A percentile compares a stretch with the other conserved stretches of the same genome.
Evolutionary conservation across 1,139 yeast species (phyloP).

Genomic region (Magnusiomyces fungicola): DNA sequence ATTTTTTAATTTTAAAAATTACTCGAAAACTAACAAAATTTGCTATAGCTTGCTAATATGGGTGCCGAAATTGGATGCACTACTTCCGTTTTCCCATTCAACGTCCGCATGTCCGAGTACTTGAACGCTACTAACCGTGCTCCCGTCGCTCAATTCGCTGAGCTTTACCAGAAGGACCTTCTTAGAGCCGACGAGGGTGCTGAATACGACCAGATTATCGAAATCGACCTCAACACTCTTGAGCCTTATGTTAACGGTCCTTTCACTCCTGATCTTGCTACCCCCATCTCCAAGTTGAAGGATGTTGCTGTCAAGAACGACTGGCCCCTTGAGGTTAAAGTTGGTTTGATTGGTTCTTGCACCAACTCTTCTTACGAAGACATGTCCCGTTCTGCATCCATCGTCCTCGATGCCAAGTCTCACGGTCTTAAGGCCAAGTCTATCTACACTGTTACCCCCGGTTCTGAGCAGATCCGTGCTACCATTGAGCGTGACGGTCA

Average conservation of each 20-base stretch:
- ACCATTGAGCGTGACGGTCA: constrained; percentile 94
- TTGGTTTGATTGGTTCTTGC: constrained; percentile 95
- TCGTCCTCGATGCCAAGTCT: constrained; percentile 74
- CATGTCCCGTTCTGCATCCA: constrained; percentile 88
- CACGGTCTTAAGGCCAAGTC: constrained; percentile 88
- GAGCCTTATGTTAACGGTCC: constrained; percentile 95
- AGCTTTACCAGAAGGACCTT: constrained; percentile 64
- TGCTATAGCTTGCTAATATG: constrained; percentile 97
- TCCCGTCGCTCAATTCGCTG: constrained; percentile 75
- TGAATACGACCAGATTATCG: constrained; percentile 75
- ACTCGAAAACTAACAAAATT: no score
- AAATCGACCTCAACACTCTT: constrained; percentile 62
- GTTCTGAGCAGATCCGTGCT: constrained; percentile 97
- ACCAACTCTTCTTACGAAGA: constrained; percentile 97
- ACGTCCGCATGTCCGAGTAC: constrained; percentile 76
- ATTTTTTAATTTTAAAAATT: constrained; percentile 83
- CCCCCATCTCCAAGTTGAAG: constrained; percentile 71
- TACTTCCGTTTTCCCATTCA: constrained; percentile 93
- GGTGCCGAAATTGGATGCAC: constrained; percentile 99
- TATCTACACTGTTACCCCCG: constrained; percentile 93
- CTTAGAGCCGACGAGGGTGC: constrained; percentile 83
- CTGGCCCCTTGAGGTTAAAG: constrained; percentile 64
- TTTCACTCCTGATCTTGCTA: constrained; percentile 88
- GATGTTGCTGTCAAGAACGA: constrained; percentile 53
- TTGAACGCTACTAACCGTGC: constrained; percentile 81